Evolutionary conservation across 805 yeast genomes (phyloP).

Genomic region (Grigorovia transvaalensis): DNA sequence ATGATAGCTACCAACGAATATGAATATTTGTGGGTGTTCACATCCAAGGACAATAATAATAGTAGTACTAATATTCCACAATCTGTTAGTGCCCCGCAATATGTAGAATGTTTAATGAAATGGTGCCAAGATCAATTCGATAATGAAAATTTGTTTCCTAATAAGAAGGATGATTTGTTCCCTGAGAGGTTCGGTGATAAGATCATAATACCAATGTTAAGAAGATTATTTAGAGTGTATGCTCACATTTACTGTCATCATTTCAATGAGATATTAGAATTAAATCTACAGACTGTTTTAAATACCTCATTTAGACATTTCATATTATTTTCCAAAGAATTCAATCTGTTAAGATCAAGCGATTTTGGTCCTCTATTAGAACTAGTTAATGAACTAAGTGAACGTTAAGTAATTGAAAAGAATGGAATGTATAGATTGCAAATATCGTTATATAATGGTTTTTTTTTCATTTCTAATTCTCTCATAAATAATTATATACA

Average conservation of each 20-base stretch:
- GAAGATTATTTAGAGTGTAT: constrained; percentile 84
- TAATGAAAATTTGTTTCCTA: constrained; percentile 82
- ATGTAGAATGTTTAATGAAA: constrained; percentile 83
- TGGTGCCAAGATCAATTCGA: constrained; percentile 94
- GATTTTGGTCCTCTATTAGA: constrained; percentile 92
- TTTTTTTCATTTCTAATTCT: not conserved
- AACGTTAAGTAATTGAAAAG: constrained; percentile 12
- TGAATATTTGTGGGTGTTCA: constrained; percentile 94
- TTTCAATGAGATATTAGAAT: constrained; percentile 86
- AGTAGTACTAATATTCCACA: constrained; percentile 53
- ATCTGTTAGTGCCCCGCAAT: constrained; percentile 87
- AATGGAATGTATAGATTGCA: too few relatives aligned
- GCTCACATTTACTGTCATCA: constrained; percentile 98
- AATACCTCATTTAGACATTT: constrained; percentile 93
- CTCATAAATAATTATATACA: not conserved
- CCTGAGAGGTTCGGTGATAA: constrained; percentile 66
- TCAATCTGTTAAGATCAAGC: constrained; percentile 59
- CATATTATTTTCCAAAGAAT: constrained; percentile 77
- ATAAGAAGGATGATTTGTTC: constrained; percentile 84
- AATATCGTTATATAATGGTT: not conserved
- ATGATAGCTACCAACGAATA: constrained; percentile 98
- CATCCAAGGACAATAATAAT: constrained; percentile 15
- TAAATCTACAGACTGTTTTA: constrained; percentile 84
- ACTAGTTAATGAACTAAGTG: constrained; percentile 44
- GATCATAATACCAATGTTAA: constrained; percentile 75